Conservation (phyloP, 768 basidiomycete genomes). For the Austroboletus festivus region DNA sequence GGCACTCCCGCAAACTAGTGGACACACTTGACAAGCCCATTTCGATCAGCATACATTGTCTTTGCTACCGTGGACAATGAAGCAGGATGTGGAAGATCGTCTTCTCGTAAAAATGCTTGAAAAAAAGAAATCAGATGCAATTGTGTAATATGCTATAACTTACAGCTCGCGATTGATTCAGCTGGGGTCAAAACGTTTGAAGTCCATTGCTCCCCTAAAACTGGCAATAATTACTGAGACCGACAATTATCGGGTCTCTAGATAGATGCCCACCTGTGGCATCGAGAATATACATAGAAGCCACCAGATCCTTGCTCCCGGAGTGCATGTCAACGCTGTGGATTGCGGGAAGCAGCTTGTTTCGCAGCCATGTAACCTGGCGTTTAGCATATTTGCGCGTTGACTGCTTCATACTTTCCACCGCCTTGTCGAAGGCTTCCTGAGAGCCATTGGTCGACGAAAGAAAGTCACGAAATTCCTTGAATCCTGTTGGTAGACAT, state of each 20-base stretch:
- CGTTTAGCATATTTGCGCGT: constrained; percentile 90
- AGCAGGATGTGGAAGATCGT: constrained; percentile 53
- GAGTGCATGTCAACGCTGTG: constrained; percentile 43
- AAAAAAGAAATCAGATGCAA: constrained; percentile 4
- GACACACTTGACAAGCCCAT: constrained; percentile 48
- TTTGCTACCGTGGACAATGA: constrained; percentile 53
- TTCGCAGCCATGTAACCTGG: constrained; percentile 89
- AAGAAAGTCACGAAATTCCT: constrained; percentile 78
- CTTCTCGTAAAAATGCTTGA: constrained; percentile 49
- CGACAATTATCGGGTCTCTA: neutral
- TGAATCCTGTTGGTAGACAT: constrained; percentile 63
- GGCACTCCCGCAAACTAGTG: constrained; percentile 1
- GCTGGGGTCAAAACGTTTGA: constrained; percentile 52
- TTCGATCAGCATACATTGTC: constrained; percentile 46
- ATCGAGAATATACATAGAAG: constrained; percentile 59
- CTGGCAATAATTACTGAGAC: constrained; percentile 28
- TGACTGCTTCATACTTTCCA: constrained; percentile 79
- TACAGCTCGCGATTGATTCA: constrained; percentile 47
- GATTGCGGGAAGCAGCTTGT: constrained; percentile 80
- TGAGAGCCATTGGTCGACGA: constrained; percentile 39
- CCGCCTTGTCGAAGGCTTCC: constrained; percentile 48
- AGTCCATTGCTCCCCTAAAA: constrained; percentile 57
- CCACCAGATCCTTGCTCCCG: constrained; percentile 20
- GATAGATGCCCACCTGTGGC: constrained; percentile 53
- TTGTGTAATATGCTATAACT: constrained; percentile 3